phyloP scores from a whole-genome alignment of 2,329 filamentous ascomycete genomes.

The Phialophora macrospora region DNA sequence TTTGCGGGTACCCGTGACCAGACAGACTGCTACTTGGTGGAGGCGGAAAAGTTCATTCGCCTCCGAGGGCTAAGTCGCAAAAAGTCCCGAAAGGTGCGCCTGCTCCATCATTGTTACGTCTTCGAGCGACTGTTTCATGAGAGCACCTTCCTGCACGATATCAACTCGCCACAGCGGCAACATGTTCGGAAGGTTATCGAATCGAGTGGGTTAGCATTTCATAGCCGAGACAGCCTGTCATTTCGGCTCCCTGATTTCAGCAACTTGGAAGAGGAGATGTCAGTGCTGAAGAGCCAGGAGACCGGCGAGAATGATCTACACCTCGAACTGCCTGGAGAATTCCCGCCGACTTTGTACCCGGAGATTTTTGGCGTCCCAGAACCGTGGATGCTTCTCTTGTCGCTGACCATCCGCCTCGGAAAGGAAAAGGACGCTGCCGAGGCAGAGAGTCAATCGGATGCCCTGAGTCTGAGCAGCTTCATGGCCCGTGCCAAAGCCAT shows the following conservation, averaged over 20 bases:
- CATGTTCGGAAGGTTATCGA: not conserved
- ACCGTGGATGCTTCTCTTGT: conserved; percentile 49
- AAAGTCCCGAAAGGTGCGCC: conserved; percentile 51
- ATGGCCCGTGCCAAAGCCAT: conserved; percentile 43
- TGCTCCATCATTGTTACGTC: conserved; percentile 56
- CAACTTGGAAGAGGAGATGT: conserved; percentile 44
- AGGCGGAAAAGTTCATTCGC: conserved; percentile 53
- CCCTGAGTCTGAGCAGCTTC: conserved; percentile 42
- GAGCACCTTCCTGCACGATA: conserved; percentile 45
- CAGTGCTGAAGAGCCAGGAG: conserved; percentile 45
- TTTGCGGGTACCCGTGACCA: conserved; percentile 45
- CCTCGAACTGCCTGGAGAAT: conserved; percentile 49
- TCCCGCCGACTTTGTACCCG: conserved; percentile 51
- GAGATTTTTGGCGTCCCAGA: conserved; percentile 55
- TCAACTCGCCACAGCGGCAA: conserved; percentile 1
- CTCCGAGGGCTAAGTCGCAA: conserved; percentile 45
- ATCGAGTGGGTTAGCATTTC: not conserved
- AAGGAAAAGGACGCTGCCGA: conserved; percentile 50
- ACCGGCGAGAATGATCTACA: conserved; percentile 54
- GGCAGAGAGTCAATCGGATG: conserved; percentile 19
- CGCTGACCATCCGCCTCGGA: conserved; percentile 50
- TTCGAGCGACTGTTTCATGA: conserved; percentile 55
- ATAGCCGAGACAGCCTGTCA: conserved; percentile 41
- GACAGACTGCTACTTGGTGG: conserved; percentile 48
- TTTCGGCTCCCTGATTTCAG: conserved; percentile 44